phyloP scores from a whole-genome alignment of 768 basidiomycete genomes.

The Cytidiella melzeri region DNA sequence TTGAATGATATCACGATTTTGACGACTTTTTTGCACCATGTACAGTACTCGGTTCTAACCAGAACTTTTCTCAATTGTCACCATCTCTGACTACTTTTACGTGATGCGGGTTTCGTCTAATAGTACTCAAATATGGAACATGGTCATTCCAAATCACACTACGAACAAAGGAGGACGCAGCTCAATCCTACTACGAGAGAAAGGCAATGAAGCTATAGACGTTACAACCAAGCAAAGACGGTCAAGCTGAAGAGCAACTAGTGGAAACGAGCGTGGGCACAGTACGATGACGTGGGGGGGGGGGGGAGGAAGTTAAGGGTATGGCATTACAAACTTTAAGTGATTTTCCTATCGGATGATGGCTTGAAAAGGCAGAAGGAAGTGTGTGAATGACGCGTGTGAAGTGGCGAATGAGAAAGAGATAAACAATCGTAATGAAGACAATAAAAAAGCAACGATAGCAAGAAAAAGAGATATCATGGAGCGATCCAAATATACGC shows the following conservation, averaged over 20 bases:
- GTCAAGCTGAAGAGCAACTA: not conserved
- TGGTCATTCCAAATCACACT: not conserved
- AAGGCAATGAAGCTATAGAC: not conserved
- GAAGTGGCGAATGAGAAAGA: not conserved
- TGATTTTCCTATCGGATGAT: no score
- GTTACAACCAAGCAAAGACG: not conserved
- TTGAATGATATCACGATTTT: not conserved
- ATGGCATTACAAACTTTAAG: not conserved
- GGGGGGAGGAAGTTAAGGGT: not conserved
- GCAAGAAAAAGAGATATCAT: not conserved
- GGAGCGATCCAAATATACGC: not conserved
- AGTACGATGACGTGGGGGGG: not conserved
- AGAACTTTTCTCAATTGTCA: not conserved
- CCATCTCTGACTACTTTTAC: no score
- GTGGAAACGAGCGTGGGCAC: not conserved
- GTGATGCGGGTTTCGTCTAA: no score
- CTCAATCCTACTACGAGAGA: not conserved
- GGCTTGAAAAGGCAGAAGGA: not conserved
- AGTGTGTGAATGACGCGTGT: not conserved
- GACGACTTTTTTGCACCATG: not conserved
- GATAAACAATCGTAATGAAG: not conserved
- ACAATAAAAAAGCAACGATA: no score
- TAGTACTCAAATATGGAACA: not conserved
- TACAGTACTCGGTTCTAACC: constrained; percentile 13
- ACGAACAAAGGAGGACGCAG: not conserved